These are phyloP conservation scores for Aspergillus arachidicola DNA, from an alignment of 2,329 filamentous ascomycete genomes.

Conservation along the genomic window DNA sequence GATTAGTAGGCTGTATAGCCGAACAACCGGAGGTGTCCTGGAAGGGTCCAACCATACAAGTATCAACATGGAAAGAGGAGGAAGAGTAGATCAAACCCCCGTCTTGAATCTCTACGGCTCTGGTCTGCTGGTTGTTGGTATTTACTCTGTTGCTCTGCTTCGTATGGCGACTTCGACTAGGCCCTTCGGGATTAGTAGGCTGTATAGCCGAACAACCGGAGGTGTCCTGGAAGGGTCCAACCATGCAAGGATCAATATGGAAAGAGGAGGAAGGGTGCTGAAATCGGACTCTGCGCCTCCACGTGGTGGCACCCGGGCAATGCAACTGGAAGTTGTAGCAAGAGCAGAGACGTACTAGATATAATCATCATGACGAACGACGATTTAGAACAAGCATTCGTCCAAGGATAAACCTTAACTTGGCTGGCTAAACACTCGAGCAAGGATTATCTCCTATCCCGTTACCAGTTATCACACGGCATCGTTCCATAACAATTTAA, in stretches of 20 bases:
- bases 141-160: neutral
- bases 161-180: neutral
- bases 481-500: too few relatives aligned
- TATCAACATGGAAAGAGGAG: too few relatives aligned
- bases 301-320: neutral
- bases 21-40: neutral
- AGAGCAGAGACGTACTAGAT: neutral
- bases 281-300: neutral
- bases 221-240: neutral
- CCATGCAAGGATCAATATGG: neutral
- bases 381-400: too few relatives aligned
- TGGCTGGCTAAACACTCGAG: too few relatives aligned
- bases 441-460: too few relatives aligned
- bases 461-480: too few relatives aligned
- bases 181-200: neutral
- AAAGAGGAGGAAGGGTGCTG: neutral
- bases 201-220: neutral
- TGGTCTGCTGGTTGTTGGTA: too few relatives aligned
- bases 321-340: neutral
- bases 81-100: too few relatives aligned
- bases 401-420: too few relatives aligned
- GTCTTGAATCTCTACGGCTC: too few relatives aligned
- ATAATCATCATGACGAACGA: too few relatives aligned
- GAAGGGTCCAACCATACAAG: neutral
- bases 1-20: neutral